Conservation (phyloP, 345 rosid genomes). For the Eucalyptus erythrocorys region DNA sequence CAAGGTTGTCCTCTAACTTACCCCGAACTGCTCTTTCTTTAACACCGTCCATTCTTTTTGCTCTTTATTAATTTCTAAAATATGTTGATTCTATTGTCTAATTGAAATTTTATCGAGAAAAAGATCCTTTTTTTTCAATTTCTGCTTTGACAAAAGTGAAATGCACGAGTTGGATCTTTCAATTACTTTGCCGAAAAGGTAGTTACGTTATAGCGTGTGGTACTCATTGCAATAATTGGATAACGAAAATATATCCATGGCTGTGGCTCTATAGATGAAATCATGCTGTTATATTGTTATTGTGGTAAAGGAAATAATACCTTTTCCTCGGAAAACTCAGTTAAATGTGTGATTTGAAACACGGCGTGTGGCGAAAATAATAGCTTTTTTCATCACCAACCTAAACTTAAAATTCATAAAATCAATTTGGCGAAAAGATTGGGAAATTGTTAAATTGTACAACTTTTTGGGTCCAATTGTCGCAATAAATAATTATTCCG, state of each 20-base stretch:
- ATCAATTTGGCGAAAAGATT: neutral
- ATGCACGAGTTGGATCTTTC: neutral
- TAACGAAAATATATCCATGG: neutral
- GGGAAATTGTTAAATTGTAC: too few relatives aligned
- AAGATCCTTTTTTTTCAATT: neutral
- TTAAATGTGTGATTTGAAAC: neutral
- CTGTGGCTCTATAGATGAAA: neutral
- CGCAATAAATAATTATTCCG: too few relatives aligned
- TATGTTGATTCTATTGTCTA: neutral
- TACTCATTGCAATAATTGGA: too few relatives aligned
- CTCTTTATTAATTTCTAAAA: neutral
- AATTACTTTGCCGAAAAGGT: neutral
- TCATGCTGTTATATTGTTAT: neutral
- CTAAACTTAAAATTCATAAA: neutral
- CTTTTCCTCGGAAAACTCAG: neutral
- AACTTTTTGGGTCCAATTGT: too few relatives aligned
- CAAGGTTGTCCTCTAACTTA: neutral
- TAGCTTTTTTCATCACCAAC: neutral
- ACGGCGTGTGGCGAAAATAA: neutral
- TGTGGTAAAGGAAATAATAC: neutral
- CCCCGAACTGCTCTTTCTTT: neutral
- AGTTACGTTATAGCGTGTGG: neutral
- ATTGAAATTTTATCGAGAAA: neutral
- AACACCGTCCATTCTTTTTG: neutral
- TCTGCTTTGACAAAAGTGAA: neutral